Conservation (phyloP, 2,329 filamentous ascomycete genomes). For the Coleophoma cylindrospora region DNA sequence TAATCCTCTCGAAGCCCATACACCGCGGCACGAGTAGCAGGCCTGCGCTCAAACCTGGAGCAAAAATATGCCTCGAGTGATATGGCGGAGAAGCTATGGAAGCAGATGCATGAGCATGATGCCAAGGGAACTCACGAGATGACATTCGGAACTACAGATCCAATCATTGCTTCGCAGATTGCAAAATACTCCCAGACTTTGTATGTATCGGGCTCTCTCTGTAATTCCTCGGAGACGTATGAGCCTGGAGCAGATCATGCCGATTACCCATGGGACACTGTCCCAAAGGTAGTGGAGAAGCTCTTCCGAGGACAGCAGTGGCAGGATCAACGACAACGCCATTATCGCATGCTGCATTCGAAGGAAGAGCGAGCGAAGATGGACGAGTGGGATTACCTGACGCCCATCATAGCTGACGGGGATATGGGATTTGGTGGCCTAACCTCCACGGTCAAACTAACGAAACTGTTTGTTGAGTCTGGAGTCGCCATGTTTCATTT, state of each 20-base stretch:
- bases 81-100: not conserved
- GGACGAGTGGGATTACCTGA: constrained; percentile 61
- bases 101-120: not conserved
- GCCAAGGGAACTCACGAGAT: not conserved
- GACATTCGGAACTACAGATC: constrained; percentile 64
- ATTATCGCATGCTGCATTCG: constrained; percentile 53
- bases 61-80: not conserved
- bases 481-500: constrained; percentile 68
- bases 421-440: constrained; percentile 63
- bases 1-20: too few species aligned
- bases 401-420: constrained; percentile 64
- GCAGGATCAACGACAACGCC: constrained; percentile 63
- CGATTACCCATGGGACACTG: constrained; percentile 58
- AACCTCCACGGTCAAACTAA: constrained; percentile 61
- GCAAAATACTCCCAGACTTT: constrained; percentile 65
- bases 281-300: constrained; percentile 65
- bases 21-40: not conserved
- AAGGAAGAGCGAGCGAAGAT: constrained; percentile 51
- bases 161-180: constrained; percentile 69
- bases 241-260: constrained; percentile 67
- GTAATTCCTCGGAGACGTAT: constrained; percentile 63
- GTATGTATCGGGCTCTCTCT: constrained; percentile 66
- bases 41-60: not conserved
- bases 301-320: constrained; percentile 67
- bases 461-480: constrained; percentile 66